Evolutionary conservation across 2,329 filamentous ascomycete species (phyloP).

Genomic region (Colletotrichum orchidophilum): DNA sequence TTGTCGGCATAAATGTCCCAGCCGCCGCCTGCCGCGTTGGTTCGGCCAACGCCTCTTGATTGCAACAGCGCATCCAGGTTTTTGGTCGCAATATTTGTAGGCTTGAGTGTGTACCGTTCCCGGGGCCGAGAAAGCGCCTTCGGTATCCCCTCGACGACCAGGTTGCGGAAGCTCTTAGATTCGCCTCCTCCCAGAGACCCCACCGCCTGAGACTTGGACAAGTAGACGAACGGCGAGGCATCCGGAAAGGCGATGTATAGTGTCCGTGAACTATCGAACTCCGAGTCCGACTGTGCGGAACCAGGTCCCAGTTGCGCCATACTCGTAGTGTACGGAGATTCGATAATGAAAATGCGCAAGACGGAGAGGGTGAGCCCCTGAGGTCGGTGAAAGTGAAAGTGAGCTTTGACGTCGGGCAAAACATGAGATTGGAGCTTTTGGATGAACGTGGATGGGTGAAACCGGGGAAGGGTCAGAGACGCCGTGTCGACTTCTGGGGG

Average conservation of each 20-base stretch:
- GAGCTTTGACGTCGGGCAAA: constrained; percentile 81
- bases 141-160: constrained; percentile 82
- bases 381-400: constrained; percentile 83
- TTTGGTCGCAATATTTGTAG: constrained; percentile 75
- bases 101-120: constrained; percentile 74
- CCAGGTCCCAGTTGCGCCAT: constrained; percentile 54
- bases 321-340: constrained; percentile 76
- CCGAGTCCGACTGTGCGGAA: constrained; percentile 42
- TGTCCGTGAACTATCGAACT: constrained; percentile 73
- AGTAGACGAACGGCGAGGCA: constrained; percentile 79
- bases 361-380: constrained; percentile 74
- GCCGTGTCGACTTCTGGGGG: constrained; percentile 50
- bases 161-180: constrained; percentile 70
- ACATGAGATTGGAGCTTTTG: constrained; percentile 79
- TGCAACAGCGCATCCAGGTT: constrained; percentile 77
- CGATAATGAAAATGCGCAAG: constrained; percentile 81
- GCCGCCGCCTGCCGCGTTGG: constrained; percentile 77
- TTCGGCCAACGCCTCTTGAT: constrained; percentile 74
- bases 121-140: constrained; percentile 82
- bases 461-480: constrained; percentile 69
- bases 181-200: constrained; percentile 58
- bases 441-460: constrained; percentile 84
- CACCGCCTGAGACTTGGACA: constrained; percentile 60
- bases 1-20: constrained; percentile 83
- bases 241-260: constrained; percentile 87